Evolutionary conservation across 2,329 filamentous ascomycete species (phyloP).

Genomic region (Fusarium camptoceras): DNA sequence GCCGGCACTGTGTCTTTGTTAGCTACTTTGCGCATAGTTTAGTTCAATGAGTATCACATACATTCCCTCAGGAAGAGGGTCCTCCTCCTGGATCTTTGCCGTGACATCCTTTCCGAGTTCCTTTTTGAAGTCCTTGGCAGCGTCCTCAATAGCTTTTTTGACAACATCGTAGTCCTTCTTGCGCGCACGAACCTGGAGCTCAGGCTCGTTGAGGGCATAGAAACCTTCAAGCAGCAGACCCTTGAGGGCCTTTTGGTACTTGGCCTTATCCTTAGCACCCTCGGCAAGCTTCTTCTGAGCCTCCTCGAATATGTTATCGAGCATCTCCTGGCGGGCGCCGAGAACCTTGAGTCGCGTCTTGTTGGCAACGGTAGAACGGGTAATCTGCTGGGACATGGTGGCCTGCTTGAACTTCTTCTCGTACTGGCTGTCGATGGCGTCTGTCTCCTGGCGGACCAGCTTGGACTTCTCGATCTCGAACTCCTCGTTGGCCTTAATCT

Average conservation of each 20-base stretch:
- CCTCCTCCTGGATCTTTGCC: conserved; percentile 80
- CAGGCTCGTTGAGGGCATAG: conserved; percentile 86
- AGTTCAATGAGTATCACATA: conserved; percentile 65
- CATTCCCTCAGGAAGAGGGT: conserved; percentile 84
- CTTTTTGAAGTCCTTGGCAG: conserved; percentile 85
- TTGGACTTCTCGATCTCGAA: conserved; percentile 99
- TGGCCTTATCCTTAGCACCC: conserved; percentile 74
- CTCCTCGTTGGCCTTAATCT: conserved; percentile 98
- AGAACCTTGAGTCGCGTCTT: conserved; percentile 93
- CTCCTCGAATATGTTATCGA: conserved; percentile 89
- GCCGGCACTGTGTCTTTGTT: conserved; percentile 72
- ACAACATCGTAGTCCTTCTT: conserved; percentile 82
- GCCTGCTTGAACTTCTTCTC: conserved; percentile 99
- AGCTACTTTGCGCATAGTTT: conserved; percentile 20
- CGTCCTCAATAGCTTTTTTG: conserved; percentile 82
- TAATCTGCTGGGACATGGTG: conserved; percentile 98
- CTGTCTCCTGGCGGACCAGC: conserved; percentile 94
- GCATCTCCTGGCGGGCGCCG: conserved; percentile 85
- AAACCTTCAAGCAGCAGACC: conserved; percentile 88
- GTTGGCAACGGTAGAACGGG: conserved; percentile 94
- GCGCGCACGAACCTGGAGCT: conserved; percentile 78
- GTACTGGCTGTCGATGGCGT: conserved; percentile 91
- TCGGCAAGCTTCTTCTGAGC: conserved; percentile 77
- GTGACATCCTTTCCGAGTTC: conserved; percentile 76
- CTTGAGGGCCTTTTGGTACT: conserved; percentile 82